These are phyloP conservation scores for Tripterygium wilfordii DNA, from an alignment of 177 flowering plant genomes.

Conservation along the genomic window DNA sequence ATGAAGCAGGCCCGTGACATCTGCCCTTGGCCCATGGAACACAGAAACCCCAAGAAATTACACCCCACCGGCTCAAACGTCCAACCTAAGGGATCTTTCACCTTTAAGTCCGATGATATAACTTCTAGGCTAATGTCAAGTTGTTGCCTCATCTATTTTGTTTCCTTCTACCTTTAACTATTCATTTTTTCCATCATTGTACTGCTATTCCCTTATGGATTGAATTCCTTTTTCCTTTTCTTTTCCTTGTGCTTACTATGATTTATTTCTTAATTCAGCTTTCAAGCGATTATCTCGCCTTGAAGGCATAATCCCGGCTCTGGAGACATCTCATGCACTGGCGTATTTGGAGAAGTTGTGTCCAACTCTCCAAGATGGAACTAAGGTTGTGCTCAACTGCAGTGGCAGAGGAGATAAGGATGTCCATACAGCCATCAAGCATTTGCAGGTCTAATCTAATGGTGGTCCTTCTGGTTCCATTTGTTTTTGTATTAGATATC, in stretches of 20 bases:
- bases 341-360: slow-evolving; percentile 49
- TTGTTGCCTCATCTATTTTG: background rate
- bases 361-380: slow-evolving; percentile 37
- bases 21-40: too few relatives aligned
- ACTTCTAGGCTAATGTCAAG: too few relatives aligned
- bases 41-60: too few relatives aligned
- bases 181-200: too few relatives aligned
- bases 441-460: slow-evolving; percentile 42
- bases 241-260: background rate
- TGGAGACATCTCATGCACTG: slow-evolving; percentile 70
- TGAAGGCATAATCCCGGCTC: slow-evolving; percentile 73
- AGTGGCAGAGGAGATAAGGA: slow-evolving; percentile 73
- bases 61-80: too few relatives aligned
- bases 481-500: too few relatives aligned
- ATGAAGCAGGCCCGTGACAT: too few relatives aligned
- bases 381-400: slow-evolving; percentile 48
- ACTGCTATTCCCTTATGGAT: too few relatives aligned
- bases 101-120: too few relatives aligned
- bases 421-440: slow-evolving; percentile 59
- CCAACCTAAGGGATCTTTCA: too few relatives aligned
- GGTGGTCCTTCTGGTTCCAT: background rate
- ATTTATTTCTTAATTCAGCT: slow-evolving; percentile 26
- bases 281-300: slow-evolving; percentile 62
- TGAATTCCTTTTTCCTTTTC: background rate
- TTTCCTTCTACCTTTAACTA: too few relatives aligned